These are phyloP conservation scores for Grammothele lineata DNA, from an alignment of 768 basidiomycete species.

Conservation along the genomic window DNA sequence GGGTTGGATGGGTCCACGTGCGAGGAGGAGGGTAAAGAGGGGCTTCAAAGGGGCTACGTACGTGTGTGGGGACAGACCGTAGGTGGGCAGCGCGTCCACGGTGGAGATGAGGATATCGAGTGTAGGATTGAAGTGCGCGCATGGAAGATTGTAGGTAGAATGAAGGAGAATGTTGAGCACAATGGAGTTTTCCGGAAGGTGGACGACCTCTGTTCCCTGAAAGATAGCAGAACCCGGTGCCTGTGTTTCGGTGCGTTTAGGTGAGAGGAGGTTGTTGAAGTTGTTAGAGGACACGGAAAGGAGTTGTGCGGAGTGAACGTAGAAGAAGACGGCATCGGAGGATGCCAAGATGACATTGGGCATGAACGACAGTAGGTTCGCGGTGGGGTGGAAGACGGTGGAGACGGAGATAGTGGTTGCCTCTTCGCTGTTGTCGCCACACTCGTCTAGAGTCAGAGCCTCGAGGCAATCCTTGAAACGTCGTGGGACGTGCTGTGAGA, in stretches of 20 bases:
- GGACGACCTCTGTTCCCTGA: conserved; percentile 1
- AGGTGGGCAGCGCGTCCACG: conserved; percentile 19
- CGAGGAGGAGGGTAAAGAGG: conserved; percentile 30
- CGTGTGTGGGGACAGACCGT: conserved; percentile 19
- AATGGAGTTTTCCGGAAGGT: conserved; percentile 25
- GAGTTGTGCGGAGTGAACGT: conserved; percentile 23
- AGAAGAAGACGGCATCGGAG: conserved; percentile 28
- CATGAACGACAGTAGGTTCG: conserved; percentile 1
- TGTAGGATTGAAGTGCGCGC: conserved; percentile 20
- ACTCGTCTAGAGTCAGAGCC: too few species aligned
- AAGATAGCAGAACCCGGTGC: conserved; percentile 5
- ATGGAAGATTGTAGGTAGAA: conserved; percentile 26
- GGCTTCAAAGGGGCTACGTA: conserved; percentile 26
- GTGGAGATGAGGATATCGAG: conserved; percentile 20
- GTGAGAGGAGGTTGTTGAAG: conserved; percentile 15
- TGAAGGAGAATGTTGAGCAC: conserved; percentile 32
- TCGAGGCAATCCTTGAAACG: too few species aligned
- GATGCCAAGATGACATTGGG: conserved; percentile 23
- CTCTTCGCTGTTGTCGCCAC: too few species aligned
- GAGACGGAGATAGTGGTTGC: conserved; percentile 16
- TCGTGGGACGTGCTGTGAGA: too few species aligned
- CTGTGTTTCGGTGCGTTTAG: conserved; percentile 29
- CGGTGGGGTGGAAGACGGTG: conserved; percentile 15
- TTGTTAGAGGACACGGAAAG: conserved; percentile 19
- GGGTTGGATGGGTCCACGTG: conserved; percentile 29